Conservation (phyloP, 768 basidiomycete species). For the Boletus eberwhitei region DNA sequence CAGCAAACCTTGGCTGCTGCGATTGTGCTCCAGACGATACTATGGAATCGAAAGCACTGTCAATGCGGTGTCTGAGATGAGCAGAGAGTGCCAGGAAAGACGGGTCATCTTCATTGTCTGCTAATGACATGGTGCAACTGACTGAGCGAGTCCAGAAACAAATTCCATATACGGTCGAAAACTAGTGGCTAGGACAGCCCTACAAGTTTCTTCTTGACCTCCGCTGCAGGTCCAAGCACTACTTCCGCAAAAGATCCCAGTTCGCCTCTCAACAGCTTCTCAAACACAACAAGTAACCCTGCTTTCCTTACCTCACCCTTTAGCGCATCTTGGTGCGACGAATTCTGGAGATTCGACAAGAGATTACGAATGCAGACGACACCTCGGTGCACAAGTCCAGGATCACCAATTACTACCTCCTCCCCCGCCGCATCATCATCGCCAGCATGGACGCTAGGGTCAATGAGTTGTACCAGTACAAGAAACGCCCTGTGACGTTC, state of each 20-base stretch:
- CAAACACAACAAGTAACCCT: slow-evolving; percentile 54
- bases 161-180: not conserved
- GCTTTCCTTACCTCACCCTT: slow-evolving; percentile 48
- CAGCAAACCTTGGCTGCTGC: slow-evolving; percentile 12
- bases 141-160: not conserved
- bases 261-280: slow-evolving; percentile 44
- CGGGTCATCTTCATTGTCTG: slow-evolving; percentile 17
- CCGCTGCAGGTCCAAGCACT: slow-evolving; percentile 47
- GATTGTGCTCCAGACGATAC: slow-evolving; percentile 2
- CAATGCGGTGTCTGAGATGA: slow-evolving; percentile 45
- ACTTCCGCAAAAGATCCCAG: slow-evolving; percentile 34
- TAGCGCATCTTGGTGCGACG: slow-evolving; percentile 39
- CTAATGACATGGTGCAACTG: slow-evolving; percentile 11
- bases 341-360: slow-evolving; percentile 43
- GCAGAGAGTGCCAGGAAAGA: slow-evolving; percentile 41
- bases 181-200: slow-evolving; percentile 15
- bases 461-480: slow-evolving; percentile 65
- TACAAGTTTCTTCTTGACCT: slow-evolving; percentile 45
- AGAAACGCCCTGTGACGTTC: slow-evolving; percentile 63
- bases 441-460: slow-evolving; percentile 43
- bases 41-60: slow-evolving; percentile 46
- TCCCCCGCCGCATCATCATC: slow-evolving; percentile 37
- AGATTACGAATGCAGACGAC: slow-evolving; percentile 73
- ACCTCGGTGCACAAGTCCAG: slow-evolving; percentile 74
- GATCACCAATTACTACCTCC: slow-evolving; percentile 35